Evolutionary conservation across 805 yeast genomes (phyloP), one percentile per base, ranked within the genome.

Genomic region (Blastobotrys chiropterorum): DNA sequence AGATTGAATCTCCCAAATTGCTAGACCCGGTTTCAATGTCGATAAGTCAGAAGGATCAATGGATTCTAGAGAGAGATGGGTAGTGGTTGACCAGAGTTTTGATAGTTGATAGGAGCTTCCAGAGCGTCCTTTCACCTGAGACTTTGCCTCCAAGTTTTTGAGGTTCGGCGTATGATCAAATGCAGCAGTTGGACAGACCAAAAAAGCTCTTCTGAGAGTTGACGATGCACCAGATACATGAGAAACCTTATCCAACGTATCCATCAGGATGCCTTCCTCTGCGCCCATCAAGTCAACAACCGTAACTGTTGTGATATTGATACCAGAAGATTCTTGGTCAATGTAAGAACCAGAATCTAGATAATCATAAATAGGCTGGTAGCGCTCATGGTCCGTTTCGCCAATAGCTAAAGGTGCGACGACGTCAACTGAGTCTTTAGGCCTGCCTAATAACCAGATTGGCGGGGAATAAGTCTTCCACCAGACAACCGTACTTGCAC

Each of bases 401-500:
- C 51, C 48, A 14, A 38, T 26, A 14, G 41, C 38, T 21, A 45
- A 16, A 2, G 62, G 65, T 45, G 62, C 62, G 7, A 56, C 49
- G 45, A 60, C 55, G 11, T 52, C 51, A 0, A 67, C 65, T 1
- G 62, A 54, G 8, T 54, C 59, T 13, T 53, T 46, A 6, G 59
- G 62, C 20, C 59, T 55, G 3, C 74, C 76, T 59, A 85, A 69
- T 52, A 92, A 65, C 96, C 96, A 94, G 3, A 88, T 78, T 2
- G 99, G 98, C 0, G 98, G 97, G 2, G 88, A 79, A 60, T 92
- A 94, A 0, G 97, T 89, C 65, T 89, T 82, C 98, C 98, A 92
- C 89, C 95, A 92, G 3, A 92, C 62, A 0, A 80, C 70, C 0
- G 75, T 67, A 20, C 39, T 31, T 2, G 68, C 64, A 2, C 50